Evolutionary conservation across 306 rosid species (phyloP), one percentile per base, ranked within the genome.

Genomic region (Quercus cerris): DNA sequence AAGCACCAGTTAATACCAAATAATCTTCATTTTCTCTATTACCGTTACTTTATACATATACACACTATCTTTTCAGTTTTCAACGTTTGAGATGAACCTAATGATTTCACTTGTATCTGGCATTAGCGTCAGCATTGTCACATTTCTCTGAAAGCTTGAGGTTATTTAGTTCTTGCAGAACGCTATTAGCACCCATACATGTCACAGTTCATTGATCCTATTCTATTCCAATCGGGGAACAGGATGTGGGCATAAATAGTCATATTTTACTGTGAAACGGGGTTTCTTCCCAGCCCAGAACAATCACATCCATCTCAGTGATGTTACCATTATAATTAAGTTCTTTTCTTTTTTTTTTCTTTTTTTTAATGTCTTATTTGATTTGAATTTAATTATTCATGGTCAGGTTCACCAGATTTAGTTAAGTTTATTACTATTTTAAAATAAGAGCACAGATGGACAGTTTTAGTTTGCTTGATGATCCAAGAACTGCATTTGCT

Each of bases 191-290:
- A 49, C 17, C 15, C 54, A 49, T 13, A 12, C 1, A 12, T 49
- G 54, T 49, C 54, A 49, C 54, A 49, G 54, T 49, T 49, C 54
- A 49, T 49, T 49, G 77, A 75, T 81, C 78, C 79, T 56, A 35
- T 81, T 81, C 79, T 51, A 35, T 81, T 83, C 85, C 70, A 81
- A 81, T 89, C 89, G 81, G 57, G 75, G 58, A 77, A 63, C 30
- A 49, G 81, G 73, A 84, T 69, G 81, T 71, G 31, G 31, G 51
- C 82, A 68, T 78, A 82, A 77, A 73, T 23, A 33, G 79, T 67
- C 80, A 73, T 35, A 41, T 68, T 68, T 52, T 44, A 83, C 70
- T 6, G 30, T 38, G 80, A 83, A 41, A 41, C 46, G 56, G 77
- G 35, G 38, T 52, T 33, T 77, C n/a, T 22, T 22, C 28, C 55